These are phyloP conservation scores for Exophiala viscosa DNA, from an alignment of 2,329 filamentous ascomycete genomes.

Conservation along the genomic window DNA sequence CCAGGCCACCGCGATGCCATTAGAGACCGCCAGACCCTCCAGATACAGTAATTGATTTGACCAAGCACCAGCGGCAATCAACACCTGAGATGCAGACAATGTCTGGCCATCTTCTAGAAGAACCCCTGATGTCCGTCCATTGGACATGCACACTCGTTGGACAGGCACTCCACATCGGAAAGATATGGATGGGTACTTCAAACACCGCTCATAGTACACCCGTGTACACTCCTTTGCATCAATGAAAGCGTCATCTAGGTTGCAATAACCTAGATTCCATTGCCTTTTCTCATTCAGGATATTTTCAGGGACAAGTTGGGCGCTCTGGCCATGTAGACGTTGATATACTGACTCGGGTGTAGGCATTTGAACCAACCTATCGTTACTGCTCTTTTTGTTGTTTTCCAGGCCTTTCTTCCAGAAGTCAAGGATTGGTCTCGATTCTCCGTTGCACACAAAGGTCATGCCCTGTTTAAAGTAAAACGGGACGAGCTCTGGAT, in stretches of 20 bases:
- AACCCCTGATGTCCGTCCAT: conserved; percentile 18
- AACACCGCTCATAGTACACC: conserved; percentile 30
- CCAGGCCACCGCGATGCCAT: conserved; percentile 30
- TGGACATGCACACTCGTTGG: conserved; percentile 4
- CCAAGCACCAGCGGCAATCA: conserved; percentile 30
- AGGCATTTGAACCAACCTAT: conserved; percentile 7
- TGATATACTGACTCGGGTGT: conserved; percentile 24
- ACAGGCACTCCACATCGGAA: conserved; percentile 27
- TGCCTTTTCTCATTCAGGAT: conserved; percentile 2
- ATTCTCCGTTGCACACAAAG: conserved; percentile 25
- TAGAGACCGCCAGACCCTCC: conserved; percentile 16
- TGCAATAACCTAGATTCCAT: conserved; percentile 30
- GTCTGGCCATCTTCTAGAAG: conserved; percentile 20
- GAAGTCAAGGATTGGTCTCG: conserved; percentile 18
- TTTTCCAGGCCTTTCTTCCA: neutral
- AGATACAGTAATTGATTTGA: conserved; percentile 28
- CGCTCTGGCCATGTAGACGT: conserved; percentile 25
- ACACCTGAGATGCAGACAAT: conserved; percentile 17
- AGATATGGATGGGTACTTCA: conserved; percentile 17
- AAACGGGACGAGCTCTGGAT: conserved; percentile 21
- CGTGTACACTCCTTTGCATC: conserved; percentile 27
- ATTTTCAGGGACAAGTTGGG: conserved; percentile 7
- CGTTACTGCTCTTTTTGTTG: neutral
- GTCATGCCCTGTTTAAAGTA: conserved; percentile 31
- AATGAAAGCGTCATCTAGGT: conserved; percentile 28